Conservation (phyloP, 2,329 filamentous ascomycete species). For the Ceratocystis colombiana region DNA sequence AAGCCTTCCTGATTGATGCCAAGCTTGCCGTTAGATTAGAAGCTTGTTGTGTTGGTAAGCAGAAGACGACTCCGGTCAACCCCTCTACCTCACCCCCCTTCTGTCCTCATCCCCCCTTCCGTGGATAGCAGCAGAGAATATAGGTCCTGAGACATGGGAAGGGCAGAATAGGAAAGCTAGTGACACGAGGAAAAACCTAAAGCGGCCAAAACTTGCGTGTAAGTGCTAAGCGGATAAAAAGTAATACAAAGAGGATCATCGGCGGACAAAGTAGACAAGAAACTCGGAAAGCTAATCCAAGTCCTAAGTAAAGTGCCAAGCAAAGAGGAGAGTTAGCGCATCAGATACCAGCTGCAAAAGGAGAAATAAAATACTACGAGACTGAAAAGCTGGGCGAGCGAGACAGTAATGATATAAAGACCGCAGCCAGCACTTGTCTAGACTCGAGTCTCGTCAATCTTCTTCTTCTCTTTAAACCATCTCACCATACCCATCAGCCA, state of each 20-base stretch:
- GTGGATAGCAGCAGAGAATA: background rate
- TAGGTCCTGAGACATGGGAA: too few relatives aligned
- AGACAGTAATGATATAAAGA: background rate
- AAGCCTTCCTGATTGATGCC: background rate
- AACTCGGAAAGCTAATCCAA: background rate
- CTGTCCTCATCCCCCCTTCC: background rate
- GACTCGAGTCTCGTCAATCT: background rate
- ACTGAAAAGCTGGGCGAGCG: background rate
- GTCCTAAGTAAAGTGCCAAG: too few relatives aligned
- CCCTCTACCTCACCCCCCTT: background rate
- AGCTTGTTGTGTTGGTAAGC: background rate
- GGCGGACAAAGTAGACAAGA: background rate
- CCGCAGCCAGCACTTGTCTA: background rate
- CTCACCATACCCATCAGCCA: background rate
- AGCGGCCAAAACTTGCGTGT: background rate
- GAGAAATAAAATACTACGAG: background rate
- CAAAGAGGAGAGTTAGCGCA: too few relatives aligned
- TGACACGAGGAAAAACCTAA: background rate
- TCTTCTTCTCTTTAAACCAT: slow-evolving; percentile 6
- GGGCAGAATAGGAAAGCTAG: background rate
- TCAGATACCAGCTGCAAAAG: too few relatives aligned
- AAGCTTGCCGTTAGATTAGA: background rate
- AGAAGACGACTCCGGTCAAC: background rate
- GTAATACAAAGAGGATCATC: background rate
- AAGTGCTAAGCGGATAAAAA: background rate